Conservation (phyloP, 768 basidiomycete species). For the Boletellus ananiceps region DNA sequence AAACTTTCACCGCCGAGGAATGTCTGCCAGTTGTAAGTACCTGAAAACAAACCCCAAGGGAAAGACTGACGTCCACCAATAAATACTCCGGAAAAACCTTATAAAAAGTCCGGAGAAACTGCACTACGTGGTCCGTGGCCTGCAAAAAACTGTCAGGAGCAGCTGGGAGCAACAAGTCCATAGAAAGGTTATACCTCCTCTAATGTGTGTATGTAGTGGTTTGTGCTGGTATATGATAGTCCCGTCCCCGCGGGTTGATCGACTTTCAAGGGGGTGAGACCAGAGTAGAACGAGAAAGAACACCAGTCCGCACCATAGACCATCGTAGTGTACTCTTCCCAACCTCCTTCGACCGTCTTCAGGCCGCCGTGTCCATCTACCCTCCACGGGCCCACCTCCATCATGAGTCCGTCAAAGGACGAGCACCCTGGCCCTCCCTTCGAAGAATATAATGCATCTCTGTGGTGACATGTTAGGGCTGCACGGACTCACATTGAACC, state of each 20-base stretch:
- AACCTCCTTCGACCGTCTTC: constrained; percentile 76
- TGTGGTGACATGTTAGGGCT: neutral
- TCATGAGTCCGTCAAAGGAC: constrained; percentile 94
- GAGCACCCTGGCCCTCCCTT: constrained; percentile 97
- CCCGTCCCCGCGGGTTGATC: constrained; percentile 98
- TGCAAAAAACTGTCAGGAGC: constrained; percentile 27
- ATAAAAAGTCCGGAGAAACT: constrained; percentile 88
- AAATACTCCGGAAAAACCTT: constrained; percentile 85
- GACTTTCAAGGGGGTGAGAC: constrained; percentile 45
- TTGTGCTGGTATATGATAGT: constrained; percentile 82
- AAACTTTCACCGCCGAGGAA: constrained; percentile 95
- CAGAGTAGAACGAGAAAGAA: constrained; percentile 2
- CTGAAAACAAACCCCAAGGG: neutral
- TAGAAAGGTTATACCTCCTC: constrained; percentile 45
- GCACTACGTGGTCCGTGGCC: constrained; percentile 73
- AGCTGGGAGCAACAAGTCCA: neutral
- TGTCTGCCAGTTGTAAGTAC: constrained; percentile 52
- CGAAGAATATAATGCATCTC: neutral
- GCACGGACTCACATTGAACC: constrained; percentile 79
- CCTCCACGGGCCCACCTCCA: constrained; percentile 96
- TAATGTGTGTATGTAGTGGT: constrained; percentile 79
- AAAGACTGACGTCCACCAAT: constrained; percentile 67
- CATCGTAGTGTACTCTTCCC: constrained; percentile 96
- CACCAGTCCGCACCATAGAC: constrained; percentile 68
- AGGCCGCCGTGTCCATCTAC: constrained; percentile 70